Conservation (phyloP, 2,329 filamentous ascomycete genomes). For the Aspergillus thermomutatus region DNA sequence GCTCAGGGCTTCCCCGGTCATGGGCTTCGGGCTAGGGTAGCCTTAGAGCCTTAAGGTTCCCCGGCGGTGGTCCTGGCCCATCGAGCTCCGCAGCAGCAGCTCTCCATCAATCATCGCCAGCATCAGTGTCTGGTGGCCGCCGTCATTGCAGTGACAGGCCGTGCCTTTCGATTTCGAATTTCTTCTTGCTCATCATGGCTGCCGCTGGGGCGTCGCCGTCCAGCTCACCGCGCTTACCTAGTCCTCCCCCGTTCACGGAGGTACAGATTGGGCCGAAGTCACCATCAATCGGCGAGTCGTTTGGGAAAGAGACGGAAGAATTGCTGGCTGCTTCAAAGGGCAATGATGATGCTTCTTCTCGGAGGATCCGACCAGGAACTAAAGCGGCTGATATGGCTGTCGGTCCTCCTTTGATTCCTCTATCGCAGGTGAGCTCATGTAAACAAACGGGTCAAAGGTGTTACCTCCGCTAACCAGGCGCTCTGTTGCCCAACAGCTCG, state of each 20-base stretch:
- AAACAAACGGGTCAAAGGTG: slow-evolving; percentile 3
- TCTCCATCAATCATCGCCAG: slow-evolving; percentile 13
- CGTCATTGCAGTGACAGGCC: neutral
- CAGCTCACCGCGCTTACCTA: slow-evolving; percentile 87
- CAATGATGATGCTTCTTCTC: slow-evolving; percentile 68
- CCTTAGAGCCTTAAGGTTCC: neutral
- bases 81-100: slow-evolving; percentile 13
- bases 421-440: slow-evolving; percentile 66
- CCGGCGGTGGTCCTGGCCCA: slow-evolving; percentile 6
- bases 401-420: slow-evolving; percentile 81
- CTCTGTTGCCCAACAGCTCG: slow-evolving; percentile 60
- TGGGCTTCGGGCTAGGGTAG: slow-evolving; percentile 12
- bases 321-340: slow-evolving; percentile 53
- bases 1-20: slow-evolving; percentile 34
- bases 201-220: slow-evolving; percentile 51
- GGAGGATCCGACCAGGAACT: slow-evolving; percentile 88
- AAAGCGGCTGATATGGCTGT: slow-evolving; percentile 89
- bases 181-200: slow-evolving; percentile 36
- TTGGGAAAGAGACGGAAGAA: slow-evolving; percentile 56
- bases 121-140: neutral
- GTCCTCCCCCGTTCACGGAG: slow-evolving; percentile 89
- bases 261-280: slow-evolving; percentile 84
- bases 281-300: slow-evolving; percentile 60
- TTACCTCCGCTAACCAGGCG: slow-evolving; percentile 5
- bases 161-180: neutral